Evolutionary conservation across 2,329 filamentous ascomycete genomes (phyloP).

Genomic region (Neopestalotiopsis sp.): DNA sequence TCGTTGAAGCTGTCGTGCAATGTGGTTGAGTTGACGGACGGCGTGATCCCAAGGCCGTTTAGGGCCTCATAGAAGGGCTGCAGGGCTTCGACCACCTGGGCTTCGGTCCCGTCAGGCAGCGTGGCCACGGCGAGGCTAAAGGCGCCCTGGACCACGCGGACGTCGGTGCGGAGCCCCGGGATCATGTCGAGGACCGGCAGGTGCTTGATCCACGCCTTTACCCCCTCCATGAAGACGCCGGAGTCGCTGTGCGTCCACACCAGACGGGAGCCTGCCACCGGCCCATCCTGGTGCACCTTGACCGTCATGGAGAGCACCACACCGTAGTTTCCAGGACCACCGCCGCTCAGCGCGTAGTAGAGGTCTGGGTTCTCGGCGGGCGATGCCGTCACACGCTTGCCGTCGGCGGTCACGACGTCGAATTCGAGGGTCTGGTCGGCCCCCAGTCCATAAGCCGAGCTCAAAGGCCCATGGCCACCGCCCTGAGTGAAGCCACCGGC

Average conservation of each 20-base stretch:
- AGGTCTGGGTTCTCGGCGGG: conserved; percentile 50
- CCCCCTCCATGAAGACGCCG: conserved; percentile 7
- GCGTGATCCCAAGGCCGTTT: too few species aligned
- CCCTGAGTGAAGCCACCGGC: conserved; percentile 54
- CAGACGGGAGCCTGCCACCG: conserved; percentile 17
- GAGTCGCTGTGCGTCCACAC: conserved; percentile 4
- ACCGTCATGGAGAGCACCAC: conserved; percentile 53
- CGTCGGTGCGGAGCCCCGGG: conserved; percentile 13
- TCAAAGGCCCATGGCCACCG: conserved; percentile 48
- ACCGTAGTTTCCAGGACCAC: conserved; percentile 55
- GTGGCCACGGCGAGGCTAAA: conserved; percentile 9
- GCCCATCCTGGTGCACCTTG: conserved; percentile 47
- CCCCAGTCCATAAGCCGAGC: conserved; percentile 46
- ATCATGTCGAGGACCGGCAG: conserved; percentile 15
- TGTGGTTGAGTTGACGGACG: too few species aligned
- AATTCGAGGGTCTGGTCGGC: conserved; percentile 47
- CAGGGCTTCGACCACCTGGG: too few species aligned
- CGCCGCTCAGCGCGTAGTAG: conserved; percentile 59
- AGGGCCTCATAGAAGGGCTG: too few species aligned
- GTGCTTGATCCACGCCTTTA: conserved; percentile 14
- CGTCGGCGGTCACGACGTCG: conserved; percentile 26
- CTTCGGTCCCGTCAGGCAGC: neutral
- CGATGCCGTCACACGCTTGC: conserved; percentile 41
- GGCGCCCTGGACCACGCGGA: neutral
- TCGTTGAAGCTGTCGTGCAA: too few species aligned